Percentiles rank a stretch among this genome's conserved stretches.
phyloP scores from a whole-genome alignment of 164 flowering plant species.

The Buxus sempervirens region DNA sequence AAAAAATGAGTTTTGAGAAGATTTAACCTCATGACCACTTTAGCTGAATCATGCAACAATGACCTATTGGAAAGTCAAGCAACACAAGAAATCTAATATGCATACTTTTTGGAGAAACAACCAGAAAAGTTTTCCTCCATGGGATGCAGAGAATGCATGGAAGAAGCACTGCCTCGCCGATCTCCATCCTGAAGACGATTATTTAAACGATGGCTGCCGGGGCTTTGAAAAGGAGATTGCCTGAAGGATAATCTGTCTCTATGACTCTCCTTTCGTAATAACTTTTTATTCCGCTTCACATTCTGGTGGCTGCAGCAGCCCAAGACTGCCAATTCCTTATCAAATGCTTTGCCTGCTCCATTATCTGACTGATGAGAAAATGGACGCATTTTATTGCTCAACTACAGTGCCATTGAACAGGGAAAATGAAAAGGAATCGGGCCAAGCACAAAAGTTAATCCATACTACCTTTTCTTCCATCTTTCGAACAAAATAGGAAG shows the following conservation, averaged over 20 bases:
- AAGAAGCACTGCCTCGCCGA: slow-evolving; percentile 26
- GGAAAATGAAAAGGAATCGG: neutral
- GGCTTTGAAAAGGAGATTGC: slow-evolving; percentile 11
- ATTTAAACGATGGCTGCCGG: slow-evolving; percentile 10
- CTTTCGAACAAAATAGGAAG: slow-evolving; percentile 19
- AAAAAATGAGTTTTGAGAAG: neutral
- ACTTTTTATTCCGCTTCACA: slow-evolving; percentile 15
- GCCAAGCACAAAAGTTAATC: neutral
- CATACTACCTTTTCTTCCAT: slow-evolving; percentile 36
- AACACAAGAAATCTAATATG: neutral
- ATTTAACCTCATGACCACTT: neutral
- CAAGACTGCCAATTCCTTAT: slow-evolving; percentile 24
- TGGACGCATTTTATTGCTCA: slow-evolving; percentile 6
- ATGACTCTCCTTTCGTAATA: slow-evolving; percentile 13
- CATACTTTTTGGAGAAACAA: slow-evolving; percentile 25
- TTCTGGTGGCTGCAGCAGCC: slow-evolving; percentile 16
- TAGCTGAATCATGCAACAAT: slow-evolving; percentile 9
- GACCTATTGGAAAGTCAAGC: slow-evolving; percentile 3
- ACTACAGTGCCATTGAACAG: too few species aligned
- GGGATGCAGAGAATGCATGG: slow-evolving; percentile 11
- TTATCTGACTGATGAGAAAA: slow-evolving; percentile 32
- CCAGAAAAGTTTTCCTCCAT: slow-evolving; percentile 17
- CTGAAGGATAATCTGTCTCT: slow-evolving; percentile 22
- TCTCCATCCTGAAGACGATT: slow-evolving; percentile 14
- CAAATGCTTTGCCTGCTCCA: slow-evolving; percentile 21